These are phyloP conservation scores for Triticum turgidum DNA, from an alignment of 176 grass and related monocot species.

Conservation along the genomic window DNA sequence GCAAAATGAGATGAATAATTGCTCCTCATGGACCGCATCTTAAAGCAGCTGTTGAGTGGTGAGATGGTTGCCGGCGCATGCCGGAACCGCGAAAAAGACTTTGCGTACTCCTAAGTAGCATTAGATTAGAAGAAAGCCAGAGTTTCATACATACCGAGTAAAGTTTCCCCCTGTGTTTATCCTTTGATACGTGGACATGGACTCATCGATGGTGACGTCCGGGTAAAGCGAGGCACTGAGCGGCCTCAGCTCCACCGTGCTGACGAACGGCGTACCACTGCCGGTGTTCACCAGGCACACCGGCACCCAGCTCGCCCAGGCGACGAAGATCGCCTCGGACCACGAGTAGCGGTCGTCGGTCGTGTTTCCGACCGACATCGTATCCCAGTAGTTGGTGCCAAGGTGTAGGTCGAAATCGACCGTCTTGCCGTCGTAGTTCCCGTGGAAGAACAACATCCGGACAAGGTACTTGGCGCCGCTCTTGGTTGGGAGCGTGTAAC, in stretches of 20 bases:
- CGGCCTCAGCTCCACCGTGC: constrained; percentile 14
- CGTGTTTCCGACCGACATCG: not conserved
- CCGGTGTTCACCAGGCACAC: constrained; percentile 49
- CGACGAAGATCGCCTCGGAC: not conserved
- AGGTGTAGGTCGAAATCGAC: not conserved
- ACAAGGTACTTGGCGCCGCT: not conserved
- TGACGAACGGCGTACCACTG: constrained; percentile 39
- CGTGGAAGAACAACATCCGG: not conserved
- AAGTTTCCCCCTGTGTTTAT: not conserved
- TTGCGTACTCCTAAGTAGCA: not conserved
- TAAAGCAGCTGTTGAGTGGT: too few species aligned
- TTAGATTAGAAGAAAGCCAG: not conserved
- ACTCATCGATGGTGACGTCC: not conserved
- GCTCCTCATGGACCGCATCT: too few species aligned
- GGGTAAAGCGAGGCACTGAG: not conserved
- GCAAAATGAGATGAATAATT: too few species aligned
- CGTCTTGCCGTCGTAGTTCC: not conserved
- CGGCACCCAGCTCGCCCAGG: not conserved
- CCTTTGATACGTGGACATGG: not conserved
- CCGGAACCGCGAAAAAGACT: too few species aligned
- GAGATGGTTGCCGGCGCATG: too few species aligned
- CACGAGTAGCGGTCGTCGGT: not conserved
- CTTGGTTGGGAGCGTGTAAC: not conserved
- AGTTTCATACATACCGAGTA: not conserved
- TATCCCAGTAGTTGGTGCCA: not conserved